Base-by-base conservation (phyloP, 345 rosid genomes). In the Eucalyptus decipiens region DNA sequence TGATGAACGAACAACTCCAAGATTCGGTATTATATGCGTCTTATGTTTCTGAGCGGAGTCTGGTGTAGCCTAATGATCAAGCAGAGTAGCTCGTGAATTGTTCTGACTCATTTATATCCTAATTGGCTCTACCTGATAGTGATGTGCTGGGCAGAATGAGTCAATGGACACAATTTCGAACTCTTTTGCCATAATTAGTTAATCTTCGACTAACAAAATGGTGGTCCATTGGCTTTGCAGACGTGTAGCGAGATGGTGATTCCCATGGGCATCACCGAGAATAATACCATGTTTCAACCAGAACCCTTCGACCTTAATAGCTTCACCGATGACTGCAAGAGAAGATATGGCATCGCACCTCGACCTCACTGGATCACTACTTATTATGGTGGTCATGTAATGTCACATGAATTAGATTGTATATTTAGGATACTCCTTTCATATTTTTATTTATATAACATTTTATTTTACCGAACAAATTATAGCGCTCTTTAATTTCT, bases 191-290 rank as follows among this genome's bases (percentile, higher is more conserved):
- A 19, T 37, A 1, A 37, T 37, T 76, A 37, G 24, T 37, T 24
- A 19, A 21, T 24, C 45, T 76, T 37, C 47, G 15, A 52, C 56
- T 37, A 37, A 76, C 8, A 37, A 76, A 37, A 37, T 76, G 15
- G 28, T 19, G 83, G 45, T 76, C 11, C 15, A 37, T 76, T 19
- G 80, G 45, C 45, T 76, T 11, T 37, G 83, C 83, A 37, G 83
- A 37, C 3, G 23, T 69, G 43, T 34, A 69, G 80, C 80, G 80
- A 69, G 43, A 3, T 69, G 43, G 80, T 34, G 42, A 40, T 6
- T 2, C 13, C 7, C 0, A 0, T 5, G 0, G 43, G 12, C 80
- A 18, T 69, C 80, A 69, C 42, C 26, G 34, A 69, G 24, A 69
- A 67, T 32, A 65, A 67, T 34, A 69, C 80, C 21, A 69, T 34